Base-by-base conservation (phyloP, 208 protist species). In the Leishmania tarentolae region DNA sequence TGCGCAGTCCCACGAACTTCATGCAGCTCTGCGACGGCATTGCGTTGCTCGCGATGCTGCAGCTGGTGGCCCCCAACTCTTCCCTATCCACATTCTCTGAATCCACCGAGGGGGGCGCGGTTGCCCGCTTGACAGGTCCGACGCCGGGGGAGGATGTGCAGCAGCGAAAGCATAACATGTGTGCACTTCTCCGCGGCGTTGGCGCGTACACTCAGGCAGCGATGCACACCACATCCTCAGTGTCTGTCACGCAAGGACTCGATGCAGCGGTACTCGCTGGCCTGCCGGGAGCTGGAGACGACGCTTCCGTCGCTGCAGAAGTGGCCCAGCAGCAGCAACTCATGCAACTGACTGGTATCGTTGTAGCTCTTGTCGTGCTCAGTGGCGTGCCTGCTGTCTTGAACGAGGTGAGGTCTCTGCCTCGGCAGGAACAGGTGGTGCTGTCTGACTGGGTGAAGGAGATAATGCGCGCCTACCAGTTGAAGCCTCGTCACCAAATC, bases 321-420 rank as follows among this genome's bases (percentile, higher is more conserved):
- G 57, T 52, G 59, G 74, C 59, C 44, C 47, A 84, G 68, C 56
- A 63, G 7, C 68, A 46, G 63, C 61, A 80, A 19, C 79, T 86
- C 28, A 71, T 76, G 57, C 76, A 87, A 69, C 71, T 94, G n/a
- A 82, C 59, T 5, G 84, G 88, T 31, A 61, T 92, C 28, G 87
- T 91, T 70, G 65, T 92, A 61, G 87, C 89, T 21, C 88, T 93
- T 46, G 76, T 91, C 19, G 91, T 93, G 69, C 83, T 96, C 31
- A 89, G 88, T 70, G 93, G 93, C 17, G 79, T 86, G 35, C 47
- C 72, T 42, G 52, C 42, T 8, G 76, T 92, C 21, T 31, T 94
- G 53, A 63, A 79, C 28, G 68, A 83, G 53, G 66, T 96, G 37
- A 91, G 88, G 75, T 72, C 70, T 15, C 86, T 96, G 3, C 77